Base-by-base conservation (phyloP, 768 basidiomycete genomes). In the Solioccasus polychromus region DNA sequence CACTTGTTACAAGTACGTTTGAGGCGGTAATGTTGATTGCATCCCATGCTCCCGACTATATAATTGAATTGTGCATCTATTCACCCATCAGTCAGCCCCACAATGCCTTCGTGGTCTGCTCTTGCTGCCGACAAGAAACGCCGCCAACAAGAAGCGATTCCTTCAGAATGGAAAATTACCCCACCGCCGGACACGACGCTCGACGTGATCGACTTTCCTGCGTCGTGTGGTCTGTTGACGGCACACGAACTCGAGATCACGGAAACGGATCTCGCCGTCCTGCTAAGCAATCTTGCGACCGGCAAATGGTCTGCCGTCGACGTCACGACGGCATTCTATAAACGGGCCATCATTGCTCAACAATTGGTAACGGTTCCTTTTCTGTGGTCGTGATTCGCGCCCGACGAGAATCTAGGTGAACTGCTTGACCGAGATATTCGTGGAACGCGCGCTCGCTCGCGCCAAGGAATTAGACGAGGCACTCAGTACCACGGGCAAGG, bases 361-460 rank as follows among this genome's bases (percentile, higher is more conserved):
- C 88, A 90, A 54, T 60, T 90, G 14, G 86, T 87, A 43, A 57
- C n/a, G n/a, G 76, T 60, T 31, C n/a, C 12, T 30, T 43, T 18
- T 12, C 15, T 22, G 25, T 12, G 34, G 20, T 31, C 3, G 9
- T 42, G 18, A 1, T 11, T 47, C 24, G 26, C 28, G 5, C 12
- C 23, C 42, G 23, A 51, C 10, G 11, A 23, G 24, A 24, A 19
- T n/a, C 19, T 55, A 88, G 86, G 80, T 80, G 5, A 90, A 90
- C 52, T 91, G 90, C 59, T 59, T 92, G 29, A 91, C 88, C 0
- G 88, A 91, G 61, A 81, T 89, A n/a, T 89, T 87, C 55, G 75
- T 89, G 41, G 83, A 90, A 19, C 72, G 75, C 4, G 90, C 85
- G 1, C 68, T 88, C 4, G 67, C 64, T 12, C 72, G 81, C 9